A percentile compares a stretch with the other conserved stretches of the same genome.
Conservation (phyloP, 805 yeast genomes). For the Wickerhamiella qilinensis region DNA sequence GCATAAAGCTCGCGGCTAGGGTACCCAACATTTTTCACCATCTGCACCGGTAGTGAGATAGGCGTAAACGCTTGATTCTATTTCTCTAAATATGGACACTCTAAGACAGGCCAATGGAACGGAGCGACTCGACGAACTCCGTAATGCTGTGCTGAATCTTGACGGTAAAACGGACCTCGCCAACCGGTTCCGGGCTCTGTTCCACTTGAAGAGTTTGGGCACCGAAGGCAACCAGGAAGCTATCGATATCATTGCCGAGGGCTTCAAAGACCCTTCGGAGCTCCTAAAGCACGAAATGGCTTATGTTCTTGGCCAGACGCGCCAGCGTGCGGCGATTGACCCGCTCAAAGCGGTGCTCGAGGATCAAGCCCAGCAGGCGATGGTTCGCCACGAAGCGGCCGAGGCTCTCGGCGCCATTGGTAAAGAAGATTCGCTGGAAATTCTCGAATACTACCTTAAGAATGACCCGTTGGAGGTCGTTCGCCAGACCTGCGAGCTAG, state of each 20-base stretch:
- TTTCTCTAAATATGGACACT: constrained; percentile 16
- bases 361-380: constrained; percentile 49
- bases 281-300: constrained; percentile 95
- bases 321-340: constrained; percentile 64
- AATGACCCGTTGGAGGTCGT: constrained; percentile 78
- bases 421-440: constrained; percentile 50
- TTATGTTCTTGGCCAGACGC: constrained; percentile 90
- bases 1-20: no score
- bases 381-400: constrained; percentile 99
- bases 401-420: constrained; percentile 97
- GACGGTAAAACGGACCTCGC: constrained; percentile 60
- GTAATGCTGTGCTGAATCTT: constrained; percentile 17
- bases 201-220: constrained; percentile 77
- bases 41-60: no score
- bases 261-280: constrained; percentile 71
- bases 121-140: constrained; percentile 13
- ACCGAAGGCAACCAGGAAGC: constrained; percentile 52
- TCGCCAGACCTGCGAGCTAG: constrained; percentile 94
- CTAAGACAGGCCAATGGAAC: constrained; percentile 16
- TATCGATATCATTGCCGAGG: constrained; percentile 68
- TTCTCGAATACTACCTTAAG: constrained; percentile 44
- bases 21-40: no score
- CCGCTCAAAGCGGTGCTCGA: constrained; percentile 54
- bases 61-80: no score
- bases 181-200: constrained; percentile 82